phyloP scores from a whole-genome alignment of 1,284 basidiomycete species.

The Ceratobasidium sp. region DNA sequence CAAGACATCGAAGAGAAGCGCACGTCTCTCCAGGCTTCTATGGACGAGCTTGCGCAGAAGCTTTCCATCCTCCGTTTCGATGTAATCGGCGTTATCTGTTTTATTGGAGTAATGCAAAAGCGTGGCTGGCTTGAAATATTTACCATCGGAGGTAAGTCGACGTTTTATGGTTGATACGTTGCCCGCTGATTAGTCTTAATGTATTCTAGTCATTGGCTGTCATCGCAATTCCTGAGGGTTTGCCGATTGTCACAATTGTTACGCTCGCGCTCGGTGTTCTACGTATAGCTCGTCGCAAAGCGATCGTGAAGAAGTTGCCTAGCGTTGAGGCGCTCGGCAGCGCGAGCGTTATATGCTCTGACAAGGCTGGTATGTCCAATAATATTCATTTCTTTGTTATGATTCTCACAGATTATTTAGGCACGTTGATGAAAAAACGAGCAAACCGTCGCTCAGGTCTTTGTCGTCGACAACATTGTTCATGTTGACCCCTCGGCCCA shows the following conservation, averaged over 20 bases:
- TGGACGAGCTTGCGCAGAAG: constrained; percentile 97
- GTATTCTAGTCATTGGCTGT: constrained; percentile 93
- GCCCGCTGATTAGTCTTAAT: no score
- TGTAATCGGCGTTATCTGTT: constrained; percentile 91
- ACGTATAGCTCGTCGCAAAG: constrained; percentile 92
- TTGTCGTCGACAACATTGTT: constrained; percentile 84
- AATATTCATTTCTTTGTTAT: not conserved
- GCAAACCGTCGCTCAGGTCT: constrained; percentile 91
- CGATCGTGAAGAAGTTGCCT: constrained; percentile 96
- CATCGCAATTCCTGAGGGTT: constrained; percentile 95
- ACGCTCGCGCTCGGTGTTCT: constrained; percentile 95
- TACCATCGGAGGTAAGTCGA: constrained; percentile 87
- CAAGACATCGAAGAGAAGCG: constrained; percentile 95
- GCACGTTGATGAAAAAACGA: constrained; percentile 97
- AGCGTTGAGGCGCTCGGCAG: constrained; percentile 94
- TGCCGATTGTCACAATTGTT: constrained; percentile 97
- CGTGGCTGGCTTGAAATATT: constrained; percentile 99
- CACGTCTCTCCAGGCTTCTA: constrained; percentile 91
- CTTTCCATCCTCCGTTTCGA: constrained; percentile 91
- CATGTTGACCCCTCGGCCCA: constrained; percentile 64
- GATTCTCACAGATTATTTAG: constrained; percentile 55
- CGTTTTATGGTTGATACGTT: no score
- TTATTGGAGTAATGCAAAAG: constrained; percentile 88
- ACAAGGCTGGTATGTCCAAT: constrained; percentile 83
- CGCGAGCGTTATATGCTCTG: constrained; percentile 95